These are phyloP conservation scores for Paraphaeosphaeria sporulosa DNA, from an alignment of 2,329 filamentous ascomycete species.

Conservation along the genomic window DNA sequence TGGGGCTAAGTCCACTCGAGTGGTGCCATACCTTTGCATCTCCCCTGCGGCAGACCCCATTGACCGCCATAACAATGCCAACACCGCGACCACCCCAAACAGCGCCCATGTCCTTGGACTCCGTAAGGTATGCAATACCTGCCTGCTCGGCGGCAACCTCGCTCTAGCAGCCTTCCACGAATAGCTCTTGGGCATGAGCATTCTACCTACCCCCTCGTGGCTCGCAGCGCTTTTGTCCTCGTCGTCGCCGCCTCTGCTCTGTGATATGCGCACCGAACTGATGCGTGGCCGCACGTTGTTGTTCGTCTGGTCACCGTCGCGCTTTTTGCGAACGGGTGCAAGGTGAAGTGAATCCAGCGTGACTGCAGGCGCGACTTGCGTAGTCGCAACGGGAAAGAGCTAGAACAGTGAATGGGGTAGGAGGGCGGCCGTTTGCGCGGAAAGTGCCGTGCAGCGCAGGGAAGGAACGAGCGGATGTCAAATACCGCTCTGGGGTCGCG, in stretches of 20 bases:
- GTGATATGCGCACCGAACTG: constrained; percentile 42
- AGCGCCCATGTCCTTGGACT: constrained; percentile 80
- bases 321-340: constrained; percentile 39
- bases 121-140: constrained; percentile 68
- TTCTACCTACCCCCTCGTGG: constrained; percentile 50
- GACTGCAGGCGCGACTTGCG: constrained; percentile 13
- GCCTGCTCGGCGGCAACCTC: constrained; percentile 78
- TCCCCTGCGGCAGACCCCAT: constrained; percentile 81
- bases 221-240: constrained; percentile 28
- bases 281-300: constrained; percentile 39
- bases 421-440: neutral
- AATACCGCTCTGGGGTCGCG: neutral
- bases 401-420: neutral
- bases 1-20: no score
- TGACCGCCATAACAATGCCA: constrained; percentile 88
- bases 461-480: neutral
- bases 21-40: constrained; percentile 79
- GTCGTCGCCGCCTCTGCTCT: constrained; percentile 36
- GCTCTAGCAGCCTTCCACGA: constrained; percentile 90
- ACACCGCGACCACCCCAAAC: constrained; percentile 71
- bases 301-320: constrained; percentile 35
- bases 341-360: constrained; percentile 40
- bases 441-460: neutral
- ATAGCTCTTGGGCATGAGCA: constrained; percentile 91
- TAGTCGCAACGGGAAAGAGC: neutral